Evolutionary conservation across 148 eudicot species (phyloP), one percentile per base, ranked within the genome.

Genomic region (Vaccinium darrowii): DNA sequence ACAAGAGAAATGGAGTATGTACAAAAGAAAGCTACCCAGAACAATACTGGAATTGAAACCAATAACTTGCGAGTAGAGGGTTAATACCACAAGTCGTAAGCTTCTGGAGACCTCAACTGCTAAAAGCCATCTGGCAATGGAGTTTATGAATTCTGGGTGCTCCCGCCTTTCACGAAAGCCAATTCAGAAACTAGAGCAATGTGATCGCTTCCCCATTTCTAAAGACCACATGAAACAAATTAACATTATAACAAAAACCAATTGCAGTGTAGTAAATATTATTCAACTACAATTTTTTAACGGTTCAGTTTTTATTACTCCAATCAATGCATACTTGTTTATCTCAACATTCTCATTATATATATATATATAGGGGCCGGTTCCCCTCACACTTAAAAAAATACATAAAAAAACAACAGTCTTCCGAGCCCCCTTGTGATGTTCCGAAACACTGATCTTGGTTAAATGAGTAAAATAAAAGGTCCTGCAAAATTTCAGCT

Each of bases 191-290:
- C 98, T 91, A 97, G 85, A 5, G 99, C 99, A 84, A 97, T 91
- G 87, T 97, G 99, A 86, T 97, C 99, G 58, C 99, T 97, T 87
- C 98, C 99, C 99, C 99, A 97, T 97, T 94, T 97, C 99, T 97
- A 92, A 77, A 88, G 73, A 77, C 54, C 27, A 76, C 79, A 79
- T 11, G 4, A 21, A 84, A 84, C 67, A 51, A 63, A 81, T 85
- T 65, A 52, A 19, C 36, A 30, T 15, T 18, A 15, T 36, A 8
- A 27, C 18, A 72, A 27, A 52, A 8, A 67, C 27, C 39, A 65
- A 47, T 21, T 57, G 23, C 27, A 78, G 18, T 13, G 3, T 78
- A 52, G 58, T 78, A 36, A 78, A 75, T 39, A 18, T 52, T 11
- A 14, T 52, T 27, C 60, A n/a, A 78, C 19, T 52, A 43, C 3